Evolutionary conservation across 805 yeast species (phyloP), one percentile per base, ranked within the genome.

Genomic region (Metschnikowia reukaufii): DNA sequence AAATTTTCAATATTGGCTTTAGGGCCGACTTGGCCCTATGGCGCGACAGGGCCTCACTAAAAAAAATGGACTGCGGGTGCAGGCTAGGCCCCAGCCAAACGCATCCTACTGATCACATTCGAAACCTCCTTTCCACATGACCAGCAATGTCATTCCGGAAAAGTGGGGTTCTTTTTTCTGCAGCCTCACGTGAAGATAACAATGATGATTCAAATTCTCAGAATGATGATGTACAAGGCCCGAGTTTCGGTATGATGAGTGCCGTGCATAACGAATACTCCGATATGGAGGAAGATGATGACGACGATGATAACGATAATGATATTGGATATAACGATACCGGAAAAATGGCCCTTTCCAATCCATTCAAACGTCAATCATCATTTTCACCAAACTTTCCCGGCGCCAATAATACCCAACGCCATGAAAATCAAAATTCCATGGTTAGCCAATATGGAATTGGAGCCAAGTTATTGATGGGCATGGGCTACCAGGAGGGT

Each of bases 401-500:
- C 8, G 12, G 8, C 12, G 12, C 29, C 29, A 9, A 9, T 2
- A 25, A 13, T 25, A 9, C 21, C 29, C 30, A 31, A 15, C 17
- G 16, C n/a, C 15, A n/a, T 4, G n/a, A 13, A 4, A 16, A 12
- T 27, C 34, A 42, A 16, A 38, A 39, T 25, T 23, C 49, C 4
- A 39, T 52, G 48, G 27, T 52, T 13, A 50, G 42, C 23, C 56
- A 52, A 40, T 90, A 91, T 60, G 98, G 98, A 6, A 80, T 89
- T 32, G 98, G 98, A 31, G 96, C 96, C 2, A 66, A 76, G 41
- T 67, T 92, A 42, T 64, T 92, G 68, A 73, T 81, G 50, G 78
- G 82, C 51, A 91, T 92, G 98, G 99, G 99, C 0, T 91, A 88
- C 65, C 75, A 76, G 6, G 78, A 78, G 34, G 98, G 99, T 0